Evolutionary conservation across 305 asterid species (phyloP), one percentile per base, ranked within the genome.

Genomic region (Fraxinus floribunda): DNA sequence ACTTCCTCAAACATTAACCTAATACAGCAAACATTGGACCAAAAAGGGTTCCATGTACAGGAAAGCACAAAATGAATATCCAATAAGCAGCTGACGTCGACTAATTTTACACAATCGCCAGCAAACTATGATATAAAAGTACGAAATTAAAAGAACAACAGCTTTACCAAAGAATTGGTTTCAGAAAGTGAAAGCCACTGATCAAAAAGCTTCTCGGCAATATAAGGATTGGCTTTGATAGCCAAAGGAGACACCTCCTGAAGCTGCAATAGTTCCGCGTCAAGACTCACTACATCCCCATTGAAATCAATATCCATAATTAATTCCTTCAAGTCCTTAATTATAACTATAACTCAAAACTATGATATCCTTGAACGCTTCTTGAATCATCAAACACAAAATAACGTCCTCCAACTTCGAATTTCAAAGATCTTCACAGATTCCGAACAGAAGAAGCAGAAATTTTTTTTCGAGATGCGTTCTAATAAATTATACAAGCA

Each of bases 161-260:
- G 8, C 83, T 82, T 79, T 94, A 94, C 99, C 98, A 93, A 80
- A 5, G 91, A 80, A 81, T 88, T 81, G 83, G 97, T 91, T 75
- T 93, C 97, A 11, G 98, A 94, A 16, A 91, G 94, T 78, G 97
- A 92, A 36, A 95, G 95, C 99, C 99, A 94, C 88, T 91, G 94
- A 86, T 95, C 97, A 80, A 90, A 95, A n/a, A 95, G 95, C 89
- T 89, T 92, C 84, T 92, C 95, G 2, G 95, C 95, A 26, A 94
- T 92, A 78, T 76, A 86, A 62, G 98, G 94, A 60, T 94, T 94
- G 77, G 97, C 90, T 86, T 91, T 94, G 75, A 95, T 89, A 78
- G 97, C 97, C 90, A 90, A 83, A 18, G 97, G 91, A 18, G 98
- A 91, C 76, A 94, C 91, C 90, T 95, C 99, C 73, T 91, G 88